Conservation (phyloP, 306 rosid genomes). For the Trifolium pratense region DNA sequence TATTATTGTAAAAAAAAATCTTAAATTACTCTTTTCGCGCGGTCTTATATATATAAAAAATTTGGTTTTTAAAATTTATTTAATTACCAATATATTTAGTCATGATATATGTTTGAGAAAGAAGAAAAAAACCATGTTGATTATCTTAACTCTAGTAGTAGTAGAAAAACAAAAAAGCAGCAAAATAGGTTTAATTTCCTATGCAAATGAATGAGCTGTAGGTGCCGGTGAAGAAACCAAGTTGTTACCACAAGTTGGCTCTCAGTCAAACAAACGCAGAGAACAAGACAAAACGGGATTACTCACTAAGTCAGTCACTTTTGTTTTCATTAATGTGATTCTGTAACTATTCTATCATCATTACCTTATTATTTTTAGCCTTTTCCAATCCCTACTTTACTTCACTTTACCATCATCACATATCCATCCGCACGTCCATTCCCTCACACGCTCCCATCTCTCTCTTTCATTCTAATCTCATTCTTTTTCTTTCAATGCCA, state of each 20-base stretch:
- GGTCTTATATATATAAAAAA: no score
- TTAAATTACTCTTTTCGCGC: no score
- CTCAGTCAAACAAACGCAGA: constrained; percentile 42
- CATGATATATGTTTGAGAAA: no score
- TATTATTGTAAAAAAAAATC: no score
- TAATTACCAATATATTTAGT: no score
- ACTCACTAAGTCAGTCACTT: not conserved
- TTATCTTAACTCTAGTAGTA: no score
- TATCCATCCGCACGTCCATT: constrained; percentile 44
- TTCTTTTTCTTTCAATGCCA: no score
- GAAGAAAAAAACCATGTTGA: no score
- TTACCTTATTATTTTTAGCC: constrained; percentile 83
- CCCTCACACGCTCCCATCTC: not conserved
- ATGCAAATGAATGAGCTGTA: constrained; percentile 42
- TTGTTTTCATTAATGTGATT: constrained; percentile 50
- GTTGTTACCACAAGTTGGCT: constrained; percentile 46
- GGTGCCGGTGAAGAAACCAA: constrained; percentile 54
- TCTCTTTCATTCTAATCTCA: not conserved
- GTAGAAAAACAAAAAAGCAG: constrained; percentile 23
- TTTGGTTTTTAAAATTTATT: no score
- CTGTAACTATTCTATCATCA: constrained; percentile 47
- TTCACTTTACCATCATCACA: constrained; percentile 41
- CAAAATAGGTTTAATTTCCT: constrained; percentile 32
- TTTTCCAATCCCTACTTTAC: constrained; percentile 55
- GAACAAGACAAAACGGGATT: constrained; percentile 46